These are phyloP conservation scores for Filobasidium uniguttulatum DNA, from an alignment of 1,284 basidiomycete species.

Conservation along the genomic window DNA sequence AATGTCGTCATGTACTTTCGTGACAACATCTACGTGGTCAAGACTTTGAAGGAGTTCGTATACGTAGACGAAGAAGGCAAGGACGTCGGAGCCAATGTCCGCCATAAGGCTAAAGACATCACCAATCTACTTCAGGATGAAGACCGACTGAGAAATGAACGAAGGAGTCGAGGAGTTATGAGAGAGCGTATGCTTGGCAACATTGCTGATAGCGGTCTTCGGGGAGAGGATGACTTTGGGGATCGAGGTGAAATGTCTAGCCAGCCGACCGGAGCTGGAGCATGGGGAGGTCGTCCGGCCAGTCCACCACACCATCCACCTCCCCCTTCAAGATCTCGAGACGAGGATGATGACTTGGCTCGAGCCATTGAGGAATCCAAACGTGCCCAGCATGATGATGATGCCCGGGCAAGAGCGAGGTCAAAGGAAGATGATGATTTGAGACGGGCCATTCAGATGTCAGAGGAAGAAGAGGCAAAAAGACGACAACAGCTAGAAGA, in stretches of 20 bases:
- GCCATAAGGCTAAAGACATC: slow-evolving; percentile 99
- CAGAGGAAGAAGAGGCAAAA: slow-evolving; percentile 72
- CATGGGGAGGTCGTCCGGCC: slow-evolving; percentile 1
- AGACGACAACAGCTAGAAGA: slow-evolving; percentile 57
- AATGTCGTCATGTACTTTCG: slow-evolving; percentile 98
- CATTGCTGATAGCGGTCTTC: slow-evolving; percentile 33
- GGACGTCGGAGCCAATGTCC: slow-evolving; percentile 95
- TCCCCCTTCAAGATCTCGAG: slow-evolving; percentile 16
- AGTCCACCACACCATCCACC: too few relatives aligned
- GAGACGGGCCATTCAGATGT: slow-evolving; percentile 60
- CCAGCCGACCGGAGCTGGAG: neutral
- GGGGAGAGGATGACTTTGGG: slow-evolving; percentile 40
- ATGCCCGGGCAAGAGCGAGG: slow-evolving; percentile 40
- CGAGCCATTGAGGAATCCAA: slow-evolving; percentile 80
- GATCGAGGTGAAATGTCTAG: slow-evolving; percentile 22
- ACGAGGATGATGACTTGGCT: slow-evolving; percentile 67
- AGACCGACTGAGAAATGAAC: slow-evolving; percentile 67
- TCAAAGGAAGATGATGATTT: slow-evolving; percentile 56
- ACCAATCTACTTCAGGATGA: slow-evolving; percentile 91
- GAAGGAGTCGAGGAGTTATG: slow-evolving; percentile 76
- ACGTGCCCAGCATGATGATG: slow-evolving; percentile 59
- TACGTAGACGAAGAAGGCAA: slow-evolving; percentile 90
- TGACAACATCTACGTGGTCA: slow-evolving; percentile 96
- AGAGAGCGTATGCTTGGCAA: slow-evolving; percentile 79
- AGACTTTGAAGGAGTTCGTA: slow-evolving; percentile 98